Conservation (phyloP, 306 rosid species). For the Cucumis sativus region Cucumber_9930_V3 NC_026659.2:31129001-31129500, state of each 20-base stretch:
- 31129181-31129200: neutral
- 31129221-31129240: neutral
- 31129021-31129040: neutral
- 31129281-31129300: neutral
- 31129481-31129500: constrained; percentile 88
- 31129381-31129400: constrained; percentile 4
- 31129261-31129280: neutral
- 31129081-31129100: neutral
- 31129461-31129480: constrained; percentile 83
- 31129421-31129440: constrained; percentile 81
- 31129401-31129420: constrained; percentile 84
- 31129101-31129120: neutral
- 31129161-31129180: neutral
- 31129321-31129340: neutral
- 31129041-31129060: neutral
- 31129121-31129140: neutral
- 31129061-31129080: neutral
- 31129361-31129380: neutral
- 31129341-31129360: neutral
- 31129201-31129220: neutral
- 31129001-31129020: neutral
- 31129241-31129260: neutral
- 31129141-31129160: neutral
- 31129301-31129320: neutral
- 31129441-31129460: constrained; percentile 80